Evolutionary conservation across 495 filamentous ascomycete species (phyloP).

Genomic region (Ramalina intermedia): DNA sequence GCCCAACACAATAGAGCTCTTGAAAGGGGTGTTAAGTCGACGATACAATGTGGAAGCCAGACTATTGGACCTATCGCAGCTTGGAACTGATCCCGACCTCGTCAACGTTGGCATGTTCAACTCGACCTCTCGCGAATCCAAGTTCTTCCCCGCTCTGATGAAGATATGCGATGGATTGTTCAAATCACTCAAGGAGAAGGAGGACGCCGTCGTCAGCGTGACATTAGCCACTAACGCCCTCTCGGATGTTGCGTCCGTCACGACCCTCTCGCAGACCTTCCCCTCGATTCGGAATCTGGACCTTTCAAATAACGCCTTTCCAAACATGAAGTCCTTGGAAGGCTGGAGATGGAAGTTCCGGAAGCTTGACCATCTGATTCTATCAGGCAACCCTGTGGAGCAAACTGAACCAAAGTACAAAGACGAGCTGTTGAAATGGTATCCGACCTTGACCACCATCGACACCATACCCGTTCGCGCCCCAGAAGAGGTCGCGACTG

Average conservation of each 20-base stretch:
- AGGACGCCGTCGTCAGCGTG: slow-evolving; percentile 60
- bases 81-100: slow-evolving; percentile 54
- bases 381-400: slow-evolving; percentile 62
- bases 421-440: slow-evolving; percentile 65
- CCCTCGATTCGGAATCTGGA: slow-evolving; percentile 75
- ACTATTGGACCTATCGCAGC: slow-evolving; percentile 63
- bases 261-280: slow-evolving; percentile 56
- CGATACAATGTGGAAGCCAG: slow-evolving; percentile 59
- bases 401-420: slow-evolving; percentile 44
- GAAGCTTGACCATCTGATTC: slow-evolving; percentile 59
- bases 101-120: slow-evolving; percentile 61
- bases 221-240: slow-evolving; percentile 67
- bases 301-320: slow-evolving; percentile 64
- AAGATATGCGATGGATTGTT: slow-evolving; percentile 61
- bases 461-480: slow-evolving; percentile 59
- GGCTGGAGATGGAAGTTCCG: slow-evolving; percentile 67
- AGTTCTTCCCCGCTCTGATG: slow-evolving; percentile 84
- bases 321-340: slow-evolving; percentile 38
- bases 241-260: slow-evolving; percentile 50
- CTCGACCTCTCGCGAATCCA: slow-evolving; percentile 52
- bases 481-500: slow-evolving; percentile 45
- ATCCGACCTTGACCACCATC: slow-evolving; percentile 57
- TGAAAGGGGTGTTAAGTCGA: slow-evolving; percentile 46
- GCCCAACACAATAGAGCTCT: slow-evolving; percentile 23
- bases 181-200: slow-evolving; percentile 45